Evolutionary conservation across 495 filamentous ascomycete species (phyloP).

Genomic region (Neurospora africana): DNA sequence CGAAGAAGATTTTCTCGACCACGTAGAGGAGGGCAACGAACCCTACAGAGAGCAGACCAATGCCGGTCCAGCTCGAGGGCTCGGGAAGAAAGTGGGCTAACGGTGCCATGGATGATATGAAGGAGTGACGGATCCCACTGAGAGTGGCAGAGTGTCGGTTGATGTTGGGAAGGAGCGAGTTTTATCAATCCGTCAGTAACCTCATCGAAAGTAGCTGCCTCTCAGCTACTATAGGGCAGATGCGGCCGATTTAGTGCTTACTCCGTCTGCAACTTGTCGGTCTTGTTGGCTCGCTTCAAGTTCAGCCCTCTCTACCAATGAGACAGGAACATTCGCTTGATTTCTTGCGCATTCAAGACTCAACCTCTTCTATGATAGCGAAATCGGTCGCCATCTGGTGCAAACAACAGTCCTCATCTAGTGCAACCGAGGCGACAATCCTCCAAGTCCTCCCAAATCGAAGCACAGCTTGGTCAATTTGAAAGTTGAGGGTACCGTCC

Average conservation of each 20-base stretch:
- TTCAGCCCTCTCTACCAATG: not conserved
- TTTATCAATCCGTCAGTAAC: not conserved
- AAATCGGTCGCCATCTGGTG: too few species aligned
- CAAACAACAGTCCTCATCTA: too few species aligned
- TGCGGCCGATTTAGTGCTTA: not conserved
- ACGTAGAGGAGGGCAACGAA: not conserved
- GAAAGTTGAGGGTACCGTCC: too few species aligned
- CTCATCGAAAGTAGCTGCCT: not conserved
- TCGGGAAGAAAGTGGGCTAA: not conserved
- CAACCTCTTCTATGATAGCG: not conserved
- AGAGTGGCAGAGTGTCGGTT: not conserved
- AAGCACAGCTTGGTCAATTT: too few species aligned
- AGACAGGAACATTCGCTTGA: not conserved
- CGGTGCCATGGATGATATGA: not conserved
- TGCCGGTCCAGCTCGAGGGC: not conserved
- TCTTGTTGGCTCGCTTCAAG: not conserved
- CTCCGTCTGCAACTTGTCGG: not conserved
- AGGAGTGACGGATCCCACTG: not conserved
- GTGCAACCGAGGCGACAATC: too few species aligned
- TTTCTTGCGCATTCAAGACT: not conserved
- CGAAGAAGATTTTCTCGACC: constrained; percentile 5
- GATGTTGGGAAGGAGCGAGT: not conserved
- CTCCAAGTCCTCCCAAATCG: too few species aligned
- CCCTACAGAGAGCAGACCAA: not conserved
- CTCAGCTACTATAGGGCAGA: not conserved